Base-by-base conservation (phyloP, 768 basidiomycete genomes). In the Sarcodon sp. region DNA sequence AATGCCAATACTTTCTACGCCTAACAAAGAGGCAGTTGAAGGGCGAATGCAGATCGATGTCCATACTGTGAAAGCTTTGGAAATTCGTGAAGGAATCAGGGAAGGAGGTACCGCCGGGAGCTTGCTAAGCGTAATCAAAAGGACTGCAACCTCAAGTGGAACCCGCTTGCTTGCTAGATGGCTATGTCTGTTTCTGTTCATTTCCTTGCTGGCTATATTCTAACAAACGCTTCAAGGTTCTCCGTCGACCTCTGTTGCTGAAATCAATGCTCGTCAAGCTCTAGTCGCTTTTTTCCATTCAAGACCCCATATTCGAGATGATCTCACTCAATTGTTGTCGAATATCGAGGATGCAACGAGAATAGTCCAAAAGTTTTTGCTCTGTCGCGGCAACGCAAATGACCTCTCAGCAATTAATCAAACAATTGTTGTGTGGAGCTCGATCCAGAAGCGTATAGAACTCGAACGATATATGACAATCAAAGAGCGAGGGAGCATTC, bases 21-120 rank as follows among this genome's bases (percentile, higher is more conserved):
- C 87, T 0, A 69, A 66, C 38, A 75, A 69, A 53, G 85, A 90
- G 61, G 68, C 61, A 13, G 52, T 61, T 12, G 58, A 68, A 27
- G 66, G 70, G 21, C 71, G 80, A n/a, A 88, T 93, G 87, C 83
- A 89, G 54, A 87, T 93, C 48, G 90, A 93, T 59, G 74, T 84
- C 4, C 81, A 91, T 59, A 91, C 90, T 1, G 83, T 91, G 62
- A 83, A 84, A 59, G 82, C 84, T n/a, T 75, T 92, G 41, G 90
- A 93, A 61, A 83, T 93, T 46, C 72, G 79, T 18, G 87, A 90
- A 65, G 74, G 72, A 32, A 71, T 78, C 27, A 69, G 78, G 32
- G 87, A 90, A 56, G 85, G 86, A 0, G 80, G 86, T 0, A 61
- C 66, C 9, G 76, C 73, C 48, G 90, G 90, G 4, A 88, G 81